phyloP scores from a whole-genome alignment of 1,139 yeast genomes.

The Suhomyces terraborum region DNA sequence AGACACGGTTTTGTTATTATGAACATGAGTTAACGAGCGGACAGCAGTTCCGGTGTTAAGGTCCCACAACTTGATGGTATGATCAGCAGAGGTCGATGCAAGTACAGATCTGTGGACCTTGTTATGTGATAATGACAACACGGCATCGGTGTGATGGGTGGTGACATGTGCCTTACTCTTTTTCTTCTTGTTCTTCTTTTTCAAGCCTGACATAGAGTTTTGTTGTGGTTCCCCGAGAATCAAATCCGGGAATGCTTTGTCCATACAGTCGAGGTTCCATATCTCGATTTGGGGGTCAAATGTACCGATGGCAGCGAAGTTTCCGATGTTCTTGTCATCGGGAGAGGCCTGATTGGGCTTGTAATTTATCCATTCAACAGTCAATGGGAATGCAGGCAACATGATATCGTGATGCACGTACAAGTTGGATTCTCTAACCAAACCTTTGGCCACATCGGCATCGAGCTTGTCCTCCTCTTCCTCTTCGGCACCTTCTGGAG shows the following conservation, averaged over 20 bases:
- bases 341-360: slow-evolving; percentile 50
- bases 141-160: slow-evolving; percentile 92
- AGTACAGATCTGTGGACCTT: slow-evolving; percentile 78
- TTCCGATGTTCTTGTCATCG: slow-evolving; percentile 59
- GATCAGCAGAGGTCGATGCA: slow-evolving; percentile 94
- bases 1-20: slow-evolving; percentile 74
- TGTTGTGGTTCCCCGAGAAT: slow-evolving; percentile 79
- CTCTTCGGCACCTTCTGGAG: slow-evolving; percentile 58
- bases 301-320: slow-evolving; percentile 94
- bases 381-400: slow-evolving; percentile 96
- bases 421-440: slow-evolving; percentile 69
- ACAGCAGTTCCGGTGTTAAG: slow-evolving; percentile 74
- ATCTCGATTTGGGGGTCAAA: slow-evolving; percentile 97
- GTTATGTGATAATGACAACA: slow-evolving; percentile 83
- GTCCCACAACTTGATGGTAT: slow-evolving; percentile 95
- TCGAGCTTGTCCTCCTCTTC: slow-evolving; percentile 65
- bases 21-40: slow-evolving; percentile 61
- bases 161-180: slow-evolving; percentile 55
- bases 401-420: slow-evolving; percentile 96
- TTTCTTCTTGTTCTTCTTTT: slow-evolving; percentile 49
- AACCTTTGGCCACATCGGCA: slow-evolving; percentile 67
- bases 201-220: slow-evolving; percentile 43
- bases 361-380: slow-evolving; percentile 93
- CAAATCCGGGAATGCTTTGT: slow-evolving; percentile 92
- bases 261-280: slow-evolving; percentile 92